Conservation (phyloP, 371 early-diverging fungal genomes). For the Mucor sp. region DNA sequence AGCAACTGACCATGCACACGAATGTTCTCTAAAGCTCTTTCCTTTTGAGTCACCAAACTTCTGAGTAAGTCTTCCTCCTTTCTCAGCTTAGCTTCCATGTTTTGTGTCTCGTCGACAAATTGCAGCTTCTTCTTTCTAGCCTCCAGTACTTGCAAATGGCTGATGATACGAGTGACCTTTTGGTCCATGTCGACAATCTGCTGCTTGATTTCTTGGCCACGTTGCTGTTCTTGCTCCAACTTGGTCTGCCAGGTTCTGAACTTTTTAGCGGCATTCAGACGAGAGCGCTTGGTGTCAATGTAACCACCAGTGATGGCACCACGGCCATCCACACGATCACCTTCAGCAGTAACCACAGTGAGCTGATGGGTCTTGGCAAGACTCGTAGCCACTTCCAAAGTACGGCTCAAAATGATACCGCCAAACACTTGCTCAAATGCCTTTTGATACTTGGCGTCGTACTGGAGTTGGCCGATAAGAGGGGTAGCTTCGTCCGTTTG, state of each 20-base stretch:
- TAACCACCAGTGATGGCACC: constrained; percentile 96
- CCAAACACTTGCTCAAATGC: constrained; percentile 91
- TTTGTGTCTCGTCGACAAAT: constrained; percentile 54
- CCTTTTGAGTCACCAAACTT: constrained; percentile 43
- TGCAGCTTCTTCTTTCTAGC: constrained; percentile 51
- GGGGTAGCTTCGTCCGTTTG: constrained; percentile 81
- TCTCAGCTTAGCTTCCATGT: constrained; percentile 50
- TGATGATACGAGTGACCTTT: constrained; percentile 62
- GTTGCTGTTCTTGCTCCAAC: constrained; percentile 50
- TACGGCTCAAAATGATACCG: constrained; percentile 84
- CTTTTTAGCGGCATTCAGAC: constrained; percentile 72
- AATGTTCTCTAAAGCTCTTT: constrained; percentile 41
- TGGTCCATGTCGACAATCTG: constrained; percentile 68
- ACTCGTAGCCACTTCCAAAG: constrained; percentile 81
- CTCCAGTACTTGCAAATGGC: constrained; percentile 52
- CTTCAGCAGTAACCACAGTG: constrained; percentile 90
- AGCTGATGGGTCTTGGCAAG: constrained; percentile 78
- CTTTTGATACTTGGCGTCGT: constrained; percentile 61
- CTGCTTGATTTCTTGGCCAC: constrained; percentile 45
- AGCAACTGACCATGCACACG: constrained; percentile 39
- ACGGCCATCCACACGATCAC: constrained; percentile 90
- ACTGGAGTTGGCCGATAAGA: constrained; percentile 75
- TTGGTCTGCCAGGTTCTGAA: constrained; percentile 43
- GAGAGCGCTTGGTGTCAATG: constrained; percentile 73
- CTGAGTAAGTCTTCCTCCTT: constrained; percentile 60